phyloP scores from a whole-genome alignment of 2,329 filamentous ascomycete genomes.

The Mycocentrospora acerina region DNA sequence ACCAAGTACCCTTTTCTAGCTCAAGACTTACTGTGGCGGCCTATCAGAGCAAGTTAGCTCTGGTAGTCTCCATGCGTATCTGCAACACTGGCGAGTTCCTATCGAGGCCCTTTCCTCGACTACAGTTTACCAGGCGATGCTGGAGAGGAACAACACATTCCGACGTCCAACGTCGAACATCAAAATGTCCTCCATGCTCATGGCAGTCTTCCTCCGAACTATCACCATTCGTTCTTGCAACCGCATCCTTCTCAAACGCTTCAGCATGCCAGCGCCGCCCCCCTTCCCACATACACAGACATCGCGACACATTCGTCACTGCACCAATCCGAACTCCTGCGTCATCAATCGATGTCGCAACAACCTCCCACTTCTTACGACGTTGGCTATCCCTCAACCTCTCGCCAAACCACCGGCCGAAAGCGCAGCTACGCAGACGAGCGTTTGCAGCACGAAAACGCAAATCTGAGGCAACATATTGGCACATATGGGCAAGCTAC shows the following conservation, averaged over 20 bases:
- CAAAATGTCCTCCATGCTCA: constrained; percentile 44
- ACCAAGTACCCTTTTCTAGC: constrained; percentile 43
- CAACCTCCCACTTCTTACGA: constrained; percentile 41
- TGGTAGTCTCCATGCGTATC: constrained; percentile 54
- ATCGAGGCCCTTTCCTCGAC: constrained; percentile 51
- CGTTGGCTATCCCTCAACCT: constrained; percentile 35
- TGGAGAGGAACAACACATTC: constrained; percentile 45
- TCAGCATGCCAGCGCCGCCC: constrained; percentile 39
- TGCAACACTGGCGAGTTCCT: constrained; percentile 53
- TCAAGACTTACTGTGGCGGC: constrained; percentile 48
- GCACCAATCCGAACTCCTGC: constrained; percentile 38
- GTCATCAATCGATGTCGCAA: constrained; percentile 41
- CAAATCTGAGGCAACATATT: constrained; percentile 44
- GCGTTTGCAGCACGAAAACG: constrained; percentile 41
- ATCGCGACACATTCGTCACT: constrained; percentile 40
- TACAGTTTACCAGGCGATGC: constrained; percentile 48
- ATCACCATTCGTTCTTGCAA: constrained; percentile 42
- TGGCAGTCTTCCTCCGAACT: constrained; percentile 37
- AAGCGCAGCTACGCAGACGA: constrained; percentile 50
- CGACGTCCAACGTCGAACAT: constrained; percentile 46
- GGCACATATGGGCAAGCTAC: constrained; percentile 41
- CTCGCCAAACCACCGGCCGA: constrained; percentile 34
- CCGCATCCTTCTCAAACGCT: constrained; percentile 41
- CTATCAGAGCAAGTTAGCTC: constrained; percentile 53
- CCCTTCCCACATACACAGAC: constrained; percentile 42